Evolutionary conservation across 2,329 filamentous ascomycete genomes (phyloP).

Genomic region (Arthrobotrys sinensis): DNA sequence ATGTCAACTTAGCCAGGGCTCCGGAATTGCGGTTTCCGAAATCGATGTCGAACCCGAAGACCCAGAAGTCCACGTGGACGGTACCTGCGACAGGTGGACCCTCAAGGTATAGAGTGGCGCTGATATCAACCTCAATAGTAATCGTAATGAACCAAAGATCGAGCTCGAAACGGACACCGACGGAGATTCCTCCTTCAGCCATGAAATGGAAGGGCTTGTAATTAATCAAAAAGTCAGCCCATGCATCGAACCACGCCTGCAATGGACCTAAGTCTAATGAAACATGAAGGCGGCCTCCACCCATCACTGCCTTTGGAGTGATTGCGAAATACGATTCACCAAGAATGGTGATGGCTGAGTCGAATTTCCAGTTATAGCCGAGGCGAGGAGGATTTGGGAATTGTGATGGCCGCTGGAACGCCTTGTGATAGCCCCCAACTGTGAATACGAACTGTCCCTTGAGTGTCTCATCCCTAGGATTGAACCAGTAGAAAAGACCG

Average conservation of each 20-base stretch:
- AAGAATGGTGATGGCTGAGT: constrained; percentile 65
- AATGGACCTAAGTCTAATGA: constrained; percentile 65
- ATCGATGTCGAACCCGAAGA: constrained; percentile 64
- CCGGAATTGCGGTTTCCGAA: constrained; percentile 28
- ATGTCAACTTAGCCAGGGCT: not conserved
- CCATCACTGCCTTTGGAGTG: constrained; percentile 69
- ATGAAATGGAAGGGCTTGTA: constrained; percentile 67
- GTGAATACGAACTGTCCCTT: constrained; percentile 70
- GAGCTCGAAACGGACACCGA: constrained; percentile 18
- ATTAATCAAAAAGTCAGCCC: constrained; percentile 68
- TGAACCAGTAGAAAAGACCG: constrained; percentile 64
- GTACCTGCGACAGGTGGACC: constrained; percentile 61
- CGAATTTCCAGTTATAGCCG: constrained; percentile 67
- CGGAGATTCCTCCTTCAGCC: constrained; percentile 62
- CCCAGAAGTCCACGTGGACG: constrained; percentile 64
- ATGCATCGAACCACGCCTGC: constrained; percentile 67
- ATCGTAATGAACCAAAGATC: constrained; percentile 47
- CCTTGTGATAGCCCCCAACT: constrained; percentile 70
- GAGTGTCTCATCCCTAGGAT: constrained; percentile 66
- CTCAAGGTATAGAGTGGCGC: constrained; percentile 39
- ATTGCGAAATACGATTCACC: constrained; percentile 70
- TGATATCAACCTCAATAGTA: constrained; percentile 61
- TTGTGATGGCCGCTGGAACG: constrained; percentile 65
- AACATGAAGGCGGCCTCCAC: constrained; percentile 66
- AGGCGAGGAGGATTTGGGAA: constrained; percentile 67